phyloP scores from a whole-genome alignment of 169 alveolate species.

The Plasmodium knowlesi region DNA sequence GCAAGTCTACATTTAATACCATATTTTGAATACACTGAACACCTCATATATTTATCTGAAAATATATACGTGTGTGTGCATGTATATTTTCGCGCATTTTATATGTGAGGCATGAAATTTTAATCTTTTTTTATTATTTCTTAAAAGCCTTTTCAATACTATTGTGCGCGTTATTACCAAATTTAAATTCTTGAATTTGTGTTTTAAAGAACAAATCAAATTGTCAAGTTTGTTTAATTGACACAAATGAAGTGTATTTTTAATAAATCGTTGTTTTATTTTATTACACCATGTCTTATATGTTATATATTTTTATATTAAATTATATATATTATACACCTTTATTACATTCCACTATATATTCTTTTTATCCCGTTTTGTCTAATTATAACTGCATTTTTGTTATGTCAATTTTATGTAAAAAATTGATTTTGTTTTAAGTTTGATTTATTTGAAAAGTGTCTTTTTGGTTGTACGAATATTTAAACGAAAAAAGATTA shows the following conservation, averaged over 20 bases:
- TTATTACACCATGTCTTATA: background rate
- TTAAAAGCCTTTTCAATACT: background rate
- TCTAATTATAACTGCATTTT: background rate
- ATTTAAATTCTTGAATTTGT: background rate
- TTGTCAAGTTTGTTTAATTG: background rate
- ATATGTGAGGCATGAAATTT: background rate
- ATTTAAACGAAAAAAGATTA: background rate
- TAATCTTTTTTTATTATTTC: background rate
- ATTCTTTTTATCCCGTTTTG: background rate
- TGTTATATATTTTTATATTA: no score
- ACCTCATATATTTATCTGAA: background rate
- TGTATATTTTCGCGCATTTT: background rate
- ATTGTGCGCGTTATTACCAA: background rate
- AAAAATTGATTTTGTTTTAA: background rate
- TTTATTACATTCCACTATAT: background rate
- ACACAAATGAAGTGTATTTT: background rate
- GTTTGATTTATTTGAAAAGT: background rate
- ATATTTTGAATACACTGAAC: background rate
- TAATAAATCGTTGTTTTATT: background rate
- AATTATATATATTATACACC: no score
- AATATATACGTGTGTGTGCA: background rate
- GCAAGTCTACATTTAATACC: background rate
- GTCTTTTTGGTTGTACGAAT: background rate
- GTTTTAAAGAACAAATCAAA: background rate
- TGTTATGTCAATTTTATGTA: background rate